Base-by-base conservation (phyloP, 805 yeast genomes). In the Metschnikowia cerradonensis region DNA sequence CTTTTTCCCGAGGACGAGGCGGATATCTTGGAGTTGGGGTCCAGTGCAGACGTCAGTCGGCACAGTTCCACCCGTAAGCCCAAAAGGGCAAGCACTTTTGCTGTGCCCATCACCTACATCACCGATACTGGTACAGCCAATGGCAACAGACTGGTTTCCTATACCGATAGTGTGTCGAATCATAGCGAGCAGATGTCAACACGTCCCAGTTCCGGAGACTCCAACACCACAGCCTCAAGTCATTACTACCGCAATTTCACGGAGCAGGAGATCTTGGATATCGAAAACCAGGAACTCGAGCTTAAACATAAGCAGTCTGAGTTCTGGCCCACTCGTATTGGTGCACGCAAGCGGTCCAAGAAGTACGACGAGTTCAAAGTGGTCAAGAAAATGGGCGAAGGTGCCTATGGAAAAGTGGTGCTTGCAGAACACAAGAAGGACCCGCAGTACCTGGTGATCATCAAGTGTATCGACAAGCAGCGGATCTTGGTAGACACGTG, bases 391-490 rank as follows among this genome's bases (percentile, higher is more conserved):
- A 81, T 94, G 83, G 99, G 99, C 1, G 92, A 88, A 66, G 99
- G 99, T 36, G 97, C 98, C 0, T 94, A 94, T 63, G 99, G 99
- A 11, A 88, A 89, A 63, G 99, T 94, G 17, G 85, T 89, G 23
- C 75, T 89, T 22, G 94, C 88, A 3, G 79, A 79, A 64, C 87
- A 85, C 61, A 80, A 78, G 42, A 73, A 77, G 26, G 90, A 87
- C 58, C 77, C 80, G 0, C 68, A 68, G 2, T 84, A 88, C 64
- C 79, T 76, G 53, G 85, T 90, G 38, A 88, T 94, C 15, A 81
- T 91, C 52, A 94, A 94, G 67, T 83, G 95, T 59, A 94, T 94
- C 45, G 87, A 88, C 64, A 94, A 94, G 62, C 96, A 90, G 59
- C 79, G 96, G 51, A 94, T 94, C 60, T 73, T 94, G 60, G 97